Base-by-base conservation (phyloP, 306 rosid species). In the Heteromeles arbutifolia region DNA sequence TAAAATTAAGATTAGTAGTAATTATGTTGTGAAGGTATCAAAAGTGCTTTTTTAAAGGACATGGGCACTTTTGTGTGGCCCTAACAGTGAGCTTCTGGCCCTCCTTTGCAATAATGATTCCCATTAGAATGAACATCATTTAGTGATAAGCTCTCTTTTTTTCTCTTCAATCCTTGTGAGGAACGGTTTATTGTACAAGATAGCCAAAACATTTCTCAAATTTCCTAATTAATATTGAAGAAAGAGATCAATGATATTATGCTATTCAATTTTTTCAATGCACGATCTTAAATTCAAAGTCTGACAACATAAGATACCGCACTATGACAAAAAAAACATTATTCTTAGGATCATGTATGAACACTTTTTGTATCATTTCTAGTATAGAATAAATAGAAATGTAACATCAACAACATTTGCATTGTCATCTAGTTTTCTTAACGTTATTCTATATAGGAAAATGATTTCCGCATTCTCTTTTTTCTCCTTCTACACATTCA, bases 41-140 rank as follows among this genome's bases (percentile, higher is more conserved):
- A 2, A 65, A 52, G 44, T 48, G 45, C 34, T 8, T 70, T 24
- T 44, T 39, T 21, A 21, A 8, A 39, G 70, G 63, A 67, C 64
- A 64, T 65, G 74, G 71, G 67, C 43, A 77, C 75, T 76, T 62
- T 75, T 74, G 45, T 50, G 26, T 52, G 74, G 69, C 66, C 45
- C 10, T 45, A 21, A 57, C 65, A 29, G 65, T 65, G 15, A 64
- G 39, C 69, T 59, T 72, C 69, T 52, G 59, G 56, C 31, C 71
- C 68, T 69, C 72, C 68, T 54, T 54, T 68, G 62, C 52, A 26
- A 59, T 65, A 65, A 56, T 72, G 45, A 65, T 37, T 65, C 70
- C 57, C 29, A 53, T 37, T 13, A 74, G 62, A 26, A 56, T 39
- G 34, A 37, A 37, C 65, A 69, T 69, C 44, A 53, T 8, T 45